Evolutionary conservation across 2,329 filamentous ascomycete genomes (phyloP).

Genomic region (Xylariaceae sp.): DNA sequence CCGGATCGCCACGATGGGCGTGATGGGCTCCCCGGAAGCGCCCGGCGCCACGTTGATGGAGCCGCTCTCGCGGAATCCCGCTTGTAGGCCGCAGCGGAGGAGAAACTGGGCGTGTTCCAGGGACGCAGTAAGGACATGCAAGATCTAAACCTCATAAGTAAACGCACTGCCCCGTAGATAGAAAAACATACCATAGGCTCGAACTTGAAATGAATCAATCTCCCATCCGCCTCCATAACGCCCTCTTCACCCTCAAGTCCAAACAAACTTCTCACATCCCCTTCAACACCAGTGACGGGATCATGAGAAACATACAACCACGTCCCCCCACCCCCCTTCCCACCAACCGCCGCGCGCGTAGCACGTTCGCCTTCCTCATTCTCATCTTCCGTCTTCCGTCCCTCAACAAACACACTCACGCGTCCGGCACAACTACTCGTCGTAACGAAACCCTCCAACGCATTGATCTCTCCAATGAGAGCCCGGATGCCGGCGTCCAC

Average conservation of each 20-base stretch:
- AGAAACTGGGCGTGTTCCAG: conserved; percentile 68
- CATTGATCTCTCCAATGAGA: conserved; percentile 75
- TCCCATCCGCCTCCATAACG: conserved; percentile 29
- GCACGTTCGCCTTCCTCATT: not conserved
- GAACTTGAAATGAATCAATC: conserved; percentile 79
- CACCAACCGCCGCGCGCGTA: conserved; percentile 59
- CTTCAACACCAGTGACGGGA: conserved; percentile 42
- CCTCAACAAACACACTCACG: conserved; percentile 83
- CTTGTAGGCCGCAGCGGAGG: conserved; percentile 68
- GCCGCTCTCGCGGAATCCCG: conserved; percentile 87
- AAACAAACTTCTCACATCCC: conserved; percentile 18
- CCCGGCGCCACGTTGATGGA: conserved; percentile 58
- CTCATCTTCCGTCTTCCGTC: conserved; percentile 44
- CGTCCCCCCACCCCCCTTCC: conserved; percentile 75
- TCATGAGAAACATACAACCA: conserved; percentile 91
- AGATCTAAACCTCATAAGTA: conserved; percentile 54
- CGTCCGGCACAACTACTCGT: conserved; percentile 91
- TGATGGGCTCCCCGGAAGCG: conserved; percentile 34
- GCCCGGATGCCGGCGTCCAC: conserved; percentile 74
- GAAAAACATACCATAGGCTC: conserved; percentile 74
- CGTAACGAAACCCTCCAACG: conserved; percentile 69
- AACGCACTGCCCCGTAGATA: not conserved
- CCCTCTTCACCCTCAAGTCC: conserved; percentile 21
- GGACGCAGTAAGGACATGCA: conserved; percentile 79
- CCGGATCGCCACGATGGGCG: conserved; percentile 77